Conservation (phyloP, 2,329 filamentous ascomycete species). For the Microsporum audouinii region DNA sequence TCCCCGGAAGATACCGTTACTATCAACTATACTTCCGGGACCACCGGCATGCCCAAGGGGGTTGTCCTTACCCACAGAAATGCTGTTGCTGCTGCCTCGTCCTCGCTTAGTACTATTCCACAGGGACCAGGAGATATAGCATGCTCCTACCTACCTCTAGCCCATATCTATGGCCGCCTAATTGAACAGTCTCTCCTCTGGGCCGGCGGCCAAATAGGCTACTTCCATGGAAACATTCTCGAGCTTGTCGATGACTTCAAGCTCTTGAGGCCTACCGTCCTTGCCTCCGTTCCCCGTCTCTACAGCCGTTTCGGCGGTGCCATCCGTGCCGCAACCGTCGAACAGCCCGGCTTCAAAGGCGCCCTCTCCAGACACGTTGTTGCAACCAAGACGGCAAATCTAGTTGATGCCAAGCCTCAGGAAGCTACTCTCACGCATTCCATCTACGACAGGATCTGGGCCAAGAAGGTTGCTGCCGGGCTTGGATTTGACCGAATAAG, state of each 20-base stretch:
- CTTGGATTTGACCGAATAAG: constrained; percentile 65
- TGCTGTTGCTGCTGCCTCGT: constrained; percentile 60
- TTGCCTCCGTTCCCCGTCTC: constrained; percentile 81
- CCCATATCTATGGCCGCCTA: constrained; percentile 86
- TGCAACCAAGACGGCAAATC: constrained; percentile 63
- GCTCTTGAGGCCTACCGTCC: constrained; percentile 65
- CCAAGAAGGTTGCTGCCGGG: constrained; percentile 70
- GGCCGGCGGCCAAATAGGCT: constrained; percentile 66
- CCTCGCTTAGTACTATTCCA: constrained; percentile 45
- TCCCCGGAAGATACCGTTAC: constrained; percentile 67
- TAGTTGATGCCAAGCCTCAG: constrained; percentile 56
- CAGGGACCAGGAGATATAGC: constrained; percentile 51
- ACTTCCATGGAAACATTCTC: constrained; percentile 84
- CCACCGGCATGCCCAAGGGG: constrained; percentile 53
- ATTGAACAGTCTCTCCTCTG: constrained; percentile 65
- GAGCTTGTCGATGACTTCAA: constrained; percentile 87
- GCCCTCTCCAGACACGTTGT: constrained; percentile 70
- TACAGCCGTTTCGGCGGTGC: constrained; percentile 83
- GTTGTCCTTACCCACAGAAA: constrained; percentile 66
- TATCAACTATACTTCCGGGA: constrained; percentile 56
- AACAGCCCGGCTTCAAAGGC: constrained; percentile 69
- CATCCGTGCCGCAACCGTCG: constrained; percentile 65
- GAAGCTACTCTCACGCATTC: constrained; percentile 54
- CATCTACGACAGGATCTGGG: constrained; percentile 62
- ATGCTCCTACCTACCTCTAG: constrained; percentile 82